phyloP scores from a whole-genome alignment of 371 early-diverging fungal genomes.

The Mucor saturninus region DNA sequence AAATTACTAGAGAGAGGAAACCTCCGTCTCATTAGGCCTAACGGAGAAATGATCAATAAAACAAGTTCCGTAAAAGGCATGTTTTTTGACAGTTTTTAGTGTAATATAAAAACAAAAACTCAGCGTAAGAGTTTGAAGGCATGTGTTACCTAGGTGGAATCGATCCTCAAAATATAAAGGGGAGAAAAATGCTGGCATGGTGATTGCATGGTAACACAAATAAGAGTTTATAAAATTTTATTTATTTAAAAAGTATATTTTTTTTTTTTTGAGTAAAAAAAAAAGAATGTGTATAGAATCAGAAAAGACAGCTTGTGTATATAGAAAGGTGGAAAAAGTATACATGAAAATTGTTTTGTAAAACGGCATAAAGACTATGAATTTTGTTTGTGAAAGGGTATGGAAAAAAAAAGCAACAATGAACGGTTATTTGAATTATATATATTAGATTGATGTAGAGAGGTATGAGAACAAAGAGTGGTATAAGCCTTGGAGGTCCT shows the following conservation, averaged over 20 bases:
- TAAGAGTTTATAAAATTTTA: constrained; percentile 4
- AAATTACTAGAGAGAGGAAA: not conserved
- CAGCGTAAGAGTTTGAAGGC: not conserved
- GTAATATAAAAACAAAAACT: not conserved
- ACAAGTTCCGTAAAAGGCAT: constrained; percentile 1
- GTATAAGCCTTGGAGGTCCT: not conserved
- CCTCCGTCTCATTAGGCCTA: not conserved
- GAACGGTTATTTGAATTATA: constrained; percentile 6
- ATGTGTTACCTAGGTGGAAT: constrained; percentile 1
- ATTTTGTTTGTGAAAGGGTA: constrained; percentile 2
- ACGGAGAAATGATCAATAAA: not conserved
- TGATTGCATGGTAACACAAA: constrained; percentile 16
- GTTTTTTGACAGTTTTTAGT: constrained; percentile 3
- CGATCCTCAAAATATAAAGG: constrained; percentile 7
- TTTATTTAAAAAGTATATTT: constrained; percentile 2
- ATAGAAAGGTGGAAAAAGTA: not conserved
- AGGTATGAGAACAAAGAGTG: constrained; percentile 6
- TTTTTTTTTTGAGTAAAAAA: not conserved
- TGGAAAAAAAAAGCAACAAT: constrained; percentile 17
- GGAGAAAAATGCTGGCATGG: constrained; percentile 4
- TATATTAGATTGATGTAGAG: not conserved
- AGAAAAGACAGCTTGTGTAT: constrained; percentile 8
- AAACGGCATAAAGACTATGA: constrained; percentile 1
- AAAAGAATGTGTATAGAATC: constrained; percentile 3
- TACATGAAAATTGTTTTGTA: not conserved